phyloP scores from a whole-genome alignment of 345 rosid species.

The Euphorbia pulcherrima region DNA sequence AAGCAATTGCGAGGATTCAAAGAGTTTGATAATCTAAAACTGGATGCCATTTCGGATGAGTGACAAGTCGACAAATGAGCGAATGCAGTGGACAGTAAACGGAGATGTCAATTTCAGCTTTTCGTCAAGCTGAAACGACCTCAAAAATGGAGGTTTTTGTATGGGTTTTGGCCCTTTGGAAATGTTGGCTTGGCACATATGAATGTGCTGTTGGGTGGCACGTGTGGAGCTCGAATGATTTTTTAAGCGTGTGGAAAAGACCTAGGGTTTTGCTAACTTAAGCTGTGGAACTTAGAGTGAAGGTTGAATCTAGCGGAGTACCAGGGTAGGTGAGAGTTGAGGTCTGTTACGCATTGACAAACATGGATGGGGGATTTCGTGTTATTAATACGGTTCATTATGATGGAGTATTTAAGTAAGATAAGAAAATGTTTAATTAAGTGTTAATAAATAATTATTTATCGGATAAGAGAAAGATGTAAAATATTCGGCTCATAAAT shows the following conservation, averaged over 20 bases:
- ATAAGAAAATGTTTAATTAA: too few species aligned
- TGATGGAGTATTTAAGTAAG: too few species aligned
- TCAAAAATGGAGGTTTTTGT: background rate
- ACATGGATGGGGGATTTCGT: too few species aligned
- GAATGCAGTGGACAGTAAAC: background rate
- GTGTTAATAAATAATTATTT: too few species aligned
- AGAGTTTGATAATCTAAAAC: slow-evolving; percentile 7
- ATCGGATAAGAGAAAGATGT: too few species aligned
- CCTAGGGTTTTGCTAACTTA: slow-evolving; percentile 10
- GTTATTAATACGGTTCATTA: too few species aligned
- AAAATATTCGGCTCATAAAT: too few species aligned
- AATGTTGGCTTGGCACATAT: background rate
- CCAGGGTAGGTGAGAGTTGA: background rate
- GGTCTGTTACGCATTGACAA: background rate
- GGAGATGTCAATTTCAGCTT: background rate
- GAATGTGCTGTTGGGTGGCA: background rate
- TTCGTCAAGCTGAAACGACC: background rate
- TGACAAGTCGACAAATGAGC: slow-evolving; percentile 33
- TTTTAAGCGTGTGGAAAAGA: background rate
- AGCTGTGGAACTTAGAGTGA: background rate
- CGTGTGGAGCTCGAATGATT: background rate
- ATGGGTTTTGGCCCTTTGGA: background rate
- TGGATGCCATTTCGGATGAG: slow-evolving; percentile 35
- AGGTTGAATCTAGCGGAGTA: background rate
- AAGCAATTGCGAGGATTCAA: slow-evolving; percentile 4